phyloP scores from a whole-genome alignment of 805 yeast species.

The Candida arabinofermentans region DNA sequence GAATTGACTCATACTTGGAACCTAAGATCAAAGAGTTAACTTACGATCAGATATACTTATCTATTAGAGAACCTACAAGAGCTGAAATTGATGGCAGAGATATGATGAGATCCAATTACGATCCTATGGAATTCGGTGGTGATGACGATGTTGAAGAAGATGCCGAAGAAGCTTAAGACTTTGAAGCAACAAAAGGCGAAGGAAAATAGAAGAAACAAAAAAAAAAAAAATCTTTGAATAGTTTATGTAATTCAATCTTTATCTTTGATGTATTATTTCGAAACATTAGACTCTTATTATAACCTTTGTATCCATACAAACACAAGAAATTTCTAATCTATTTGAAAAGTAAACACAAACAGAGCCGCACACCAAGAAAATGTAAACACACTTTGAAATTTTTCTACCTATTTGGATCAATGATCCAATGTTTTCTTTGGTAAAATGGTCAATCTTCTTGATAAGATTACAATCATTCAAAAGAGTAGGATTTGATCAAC shows the following conservation, averaged over 20 bases:
- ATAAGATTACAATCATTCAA: too few species aligned
- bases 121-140: slow-evolving; percentile 74
- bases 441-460: too few species aligned
- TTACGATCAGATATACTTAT: slow-evolving; percentile 56
- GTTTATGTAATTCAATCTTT: not conserved
- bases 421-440: too few species aligned
- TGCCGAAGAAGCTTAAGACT: slow-evolving; percentile 32
- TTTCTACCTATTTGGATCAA: not conserved
- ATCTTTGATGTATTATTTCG: not conserved
- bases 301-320: too few species aligned
- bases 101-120: slow-evolving; percentile 60
- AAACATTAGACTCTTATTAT: not conserved
- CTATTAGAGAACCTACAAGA: slow-evolving; percentile 68
- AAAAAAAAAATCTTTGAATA: too few species aligned
- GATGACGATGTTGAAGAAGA: slow-evolving; percentile 50
- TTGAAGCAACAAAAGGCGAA: too few species aligned
- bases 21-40: slow-evolving; percentile 54
- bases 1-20: slow-evolving; percentile 59
- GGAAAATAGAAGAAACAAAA: too few species aligned
- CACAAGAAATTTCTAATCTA: not conserved
- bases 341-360: not conserved
- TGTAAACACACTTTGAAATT: not conserved
- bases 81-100: slow-evolving; percentile 68
- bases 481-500: not conserved
- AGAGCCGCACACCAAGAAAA: not conserved